phyloP scores from a whole-genome alignment of 2,329 filamentous ascomycete genomes.

The Nemania diffusa region DNA sequence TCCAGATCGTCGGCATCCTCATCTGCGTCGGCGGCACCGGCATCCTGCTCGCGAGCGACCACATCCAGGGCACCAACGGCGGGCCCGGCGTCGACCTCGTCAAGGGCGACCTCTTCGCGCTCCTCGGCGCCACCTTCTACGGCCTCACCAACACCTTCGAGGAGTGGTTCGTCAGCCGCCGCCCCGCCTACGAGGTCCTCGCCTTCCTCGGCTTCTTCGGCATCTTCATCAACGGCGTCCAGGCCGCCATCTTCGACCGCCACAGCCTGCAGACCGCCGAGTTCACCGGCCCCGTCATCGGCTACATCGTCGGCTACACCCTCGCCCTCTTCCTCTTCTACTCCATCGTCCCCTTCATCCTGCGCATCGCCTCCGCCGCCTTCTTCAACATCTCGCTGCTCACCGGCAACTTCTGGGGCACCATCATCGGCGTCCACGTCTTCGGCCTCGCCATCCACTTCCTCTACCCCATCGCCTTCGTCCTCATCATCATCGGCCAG shows the following conservation, averaged over 20 bases:
- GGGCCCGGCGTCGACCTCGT: constrained; percentile 76
- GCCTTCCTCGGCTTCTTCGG: constrained; percentile 90
- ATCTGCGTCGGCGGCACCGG: constrained; percentile 92
- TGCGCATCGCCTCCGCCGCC: constrained; percentile 89
- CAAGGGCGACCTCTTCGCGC: constrained; percentile 92
- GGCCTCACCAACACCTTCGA: constrained; percentile 91
- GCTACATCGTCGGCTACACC: constrained; percentile 92
- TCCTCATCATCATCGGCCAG: constrained; percentile 87
- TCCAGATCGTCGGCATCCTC: constrained; percentile 87
- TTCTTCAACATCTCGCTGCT: constrained; percentile 97
- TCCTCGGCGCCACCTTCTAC: constrained; percentile 90
- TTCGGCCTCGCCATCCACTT: constrained; percentile 84
- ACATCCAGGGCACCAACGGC: constrained; percentile 79
- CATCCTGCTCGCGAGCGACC: constrained; percentile 85
- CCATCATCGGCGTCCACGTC: constrained; percentile 88
- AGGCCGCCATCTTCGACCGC: constrained; percentile 93
- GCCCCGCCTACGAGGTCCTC: constrained; percentile 91
- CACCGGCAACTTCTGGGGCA: constrained; percentile 97
- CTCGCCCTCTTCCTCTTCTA: constrained; percentile 87
- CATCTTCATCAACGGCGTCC: constrained; percentile 89
- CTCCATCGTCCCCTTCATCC: constrained; percentile 83
- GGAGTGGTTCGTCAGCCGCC: constrained; percentile 90
- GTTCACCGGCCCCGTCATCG: constrained; percentile 75
- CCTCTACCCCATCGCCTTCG: constrained; percentile 95
- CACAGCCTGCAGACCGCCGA: constrained; percentile 70